Evolutionary conservation across 345 rosid genomes (phyloP), one percentile per base, ranked within the genome.

Genomic region (Limnanthes douglasii): DNA sequence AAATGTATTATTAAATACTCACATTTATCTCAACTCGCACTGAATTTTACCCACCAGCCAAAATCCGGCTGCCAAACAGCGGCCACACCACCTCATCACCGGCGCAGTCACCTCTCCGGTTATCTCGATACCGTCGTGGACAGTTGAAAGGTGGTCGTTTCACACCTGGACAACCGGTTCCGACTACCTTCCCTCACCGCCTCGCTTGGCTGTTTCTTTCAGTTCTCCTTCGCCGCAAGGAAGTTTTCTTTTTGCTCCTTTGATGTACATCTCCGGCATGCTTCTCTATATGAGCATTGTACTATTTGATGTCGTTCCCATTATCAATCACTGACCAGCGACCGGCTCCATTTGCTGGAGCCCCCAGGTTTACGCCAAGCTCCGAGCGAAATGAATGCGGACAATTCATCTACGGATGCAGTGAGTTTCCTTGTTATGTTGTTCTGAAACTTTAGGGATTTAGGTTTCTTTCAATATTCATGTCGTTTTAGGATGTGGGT

Each of bases 41-140:
- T n/a, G n/a, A n/a, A n/a, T n/a, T n/a, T n/a, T n/a, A n/a, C n/a
- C n/a, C n/a, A n/a, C n/a, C n/a, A n/a, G 73, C 94, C 6, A 64
- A 74, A 55, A 77, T 37, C 39, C 62, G 96, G 53, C 47, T 75
- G 48, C 88, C 94, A 16, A 68, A 79, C 62, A 84, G 93, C 78
- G 96, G 94, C 66, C 93, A 78, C 73, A 53, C 61, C 10, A 72
- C 94, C n/a, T 96, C 99, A 0, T 92, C 99, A 6, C 96, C 99
- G 3, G 96, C 93, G n/a, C 69, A 64, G 13, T 80, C 96, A 19
- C 96, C 96, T 25, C 72, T 74, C 27, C 85, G 96, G 4, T 81
- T 94, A 10, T 96, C 96, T 7, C 68, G 93, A 10, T 73, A 62
- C 64, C 93, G 93, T 10, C 86, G 54, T 55, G 56, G 70, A 33